phyloP scores from a whole-genome alignment of 2,329 filamentous ascomycete species.

The Xylaria sp. region DNA sequence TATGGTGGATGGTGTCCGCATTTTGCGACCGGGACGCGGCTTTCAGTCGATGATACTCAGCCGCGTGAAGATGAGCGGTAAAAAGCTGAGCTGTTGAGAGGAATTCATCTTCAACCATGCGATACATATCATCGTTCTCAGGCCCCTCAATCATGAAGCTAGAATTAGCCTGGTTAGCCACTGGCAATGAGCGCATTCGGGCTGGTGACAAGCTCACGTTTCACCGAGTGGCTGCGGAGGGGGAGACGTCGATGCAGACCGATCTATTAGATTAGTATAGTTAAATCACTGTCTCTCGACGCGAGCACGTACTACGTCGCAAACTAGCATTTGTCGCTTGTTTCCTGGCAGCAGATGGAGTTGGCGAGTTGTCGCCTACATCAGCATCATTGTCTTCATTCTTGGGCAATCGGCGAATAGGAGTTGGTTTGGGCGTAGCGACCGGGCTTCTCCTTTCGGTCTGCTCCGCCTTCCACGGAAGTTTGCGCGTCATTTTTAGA shows the following conservation, averaged over 20 bases:
- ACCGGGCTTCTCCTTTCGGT: constrained; percentile 19
- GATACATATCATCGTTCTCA: constrained; percentile 71
- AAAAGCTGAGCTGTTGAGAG: constrained; percentile 67
- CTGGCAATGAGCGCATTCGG: not conserved
- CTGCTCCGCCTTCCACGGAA: constrained; percentile 57
- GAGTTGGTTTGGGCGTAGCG: constrained; percentile 17
- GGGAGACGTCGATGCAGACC: constrained; percentile 55
- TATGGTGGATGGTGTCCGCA: constrained; percentile 52
- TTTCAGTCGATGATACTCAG: constrained; percentile 73
- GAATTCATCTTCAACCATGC: constrained; percentile 86
- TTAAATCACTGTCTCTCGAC: not conserved
- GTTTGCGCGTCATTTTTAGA: constrained; percentile 50
- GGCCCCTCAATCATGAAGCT: constrained; percentile 67
- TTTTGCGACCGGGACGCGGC: constrained; percentile 57
- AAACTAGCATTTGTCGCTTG: constrained; percentile 9
- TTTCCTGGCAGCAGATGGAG: constrained; percentile 13
- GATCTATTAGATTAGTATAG: constrained; percentile 25
- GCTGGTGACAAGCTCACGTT: constrained; percentile 40
- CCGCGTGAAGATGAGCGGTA: constrained; percentile 75
- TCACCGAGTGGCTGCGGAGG: constrained; percentile 52
- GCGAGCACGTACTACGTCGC: constrained; percentile 15
- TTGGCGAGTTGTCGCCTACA: constrained; percentile 5
- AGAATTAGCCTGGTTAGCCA: constrained; percentile 8
- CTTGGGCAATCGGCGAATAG: constrained; percentile 15
- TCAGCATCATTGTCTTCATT: constrained; percentile 8